These are phyloP conservation scores for Lactarius psammicola DNA, from an alignment of 768 basidiomycete species.

Conservation along the genomic window DNA sequence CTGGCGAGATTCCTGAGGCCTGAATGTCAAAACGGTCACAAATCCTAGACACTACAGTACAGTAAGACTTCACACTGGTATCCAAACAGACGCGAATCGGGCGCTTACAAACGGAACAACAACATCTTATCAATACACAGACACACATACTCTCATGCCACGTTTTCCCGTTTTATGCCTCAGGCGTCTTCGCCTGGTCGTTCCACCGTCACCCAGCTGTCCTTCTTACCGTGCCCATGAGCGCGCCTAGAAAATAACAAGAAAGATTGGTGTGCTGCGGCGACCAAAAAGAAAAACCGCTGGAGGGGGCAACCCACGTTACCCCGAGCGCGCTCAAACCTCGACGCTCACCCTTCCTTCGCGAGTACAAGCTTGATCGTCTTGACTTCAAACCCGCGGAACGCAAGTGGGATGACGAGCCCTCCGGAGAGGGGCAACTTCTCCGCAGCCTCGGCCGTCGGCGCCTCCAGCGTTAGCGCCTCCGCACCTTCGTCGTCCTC, in stretches of 20 bases:
- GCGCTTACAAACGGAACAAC: neutral
- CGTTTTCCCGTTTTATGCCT: neutral
- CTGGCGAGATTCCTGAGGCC: no score
- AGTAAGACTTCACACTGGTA: neutral
- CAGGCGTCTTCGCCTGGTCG: neutral
- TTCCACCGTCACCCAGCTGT: slow-evolving; percentile 7
- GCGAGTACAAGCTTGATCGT: slow-evolving; percentile 67
- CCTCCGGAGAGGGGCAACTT: slow-evolving; percentile 30
- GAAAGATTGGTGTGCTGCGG: no score
- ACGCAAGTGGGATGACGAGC: slow-evolving; percentile 53
- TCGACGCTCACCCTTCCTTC: slow-evolving; percentile 18
- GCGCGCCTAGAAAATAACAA: neutral
- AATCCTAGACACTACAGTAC: no score
- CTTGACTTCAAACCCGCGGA: slow-evolving; percentile 89
- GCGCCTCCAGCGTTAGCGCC: slow-evolving; percentile 40
- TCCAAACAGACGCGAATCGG: neutral
- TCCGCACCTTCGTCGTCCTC: slow-evolving; percentile 63
- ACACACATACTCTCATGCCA: neutral
- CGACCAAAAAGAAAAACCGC: neutral
- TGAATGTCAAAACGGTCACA: no score
- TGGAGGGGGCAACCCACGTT: neutral
- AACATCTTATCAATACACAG: neutral
- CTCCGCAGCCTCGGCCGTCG: slow-evolving; percentile 26
- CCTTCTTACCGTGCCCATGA: neutral
- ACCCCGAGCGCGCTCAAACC: no score